phyloP scores from a whole-genome alignment of 2,329 filamentous ascomycete genomes.

The Penicillium polonicum region DNA sequence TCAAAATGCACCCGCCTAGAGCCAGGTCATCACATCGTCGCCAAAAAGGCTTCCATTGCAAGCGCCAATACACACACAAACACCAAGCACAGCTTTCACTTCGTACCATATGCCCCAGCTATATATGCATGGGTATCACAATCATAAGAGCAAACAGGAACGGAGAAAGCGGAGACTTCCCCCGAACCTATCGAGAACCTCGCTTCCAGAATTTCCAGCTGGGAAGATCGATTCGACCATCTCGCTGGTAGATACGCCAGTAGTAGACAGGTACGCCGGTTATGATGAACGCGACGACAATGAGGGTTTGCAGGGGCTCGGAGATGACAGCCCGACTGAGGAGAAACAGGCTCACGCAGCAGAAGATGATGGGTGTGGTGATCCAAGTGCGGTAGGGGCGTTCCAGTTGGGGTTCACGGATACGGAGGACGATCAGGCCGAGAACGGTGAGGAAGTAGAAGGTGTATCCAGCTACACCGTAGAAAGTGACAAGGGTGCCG shows the following conservation, averaged over 20 bases:
- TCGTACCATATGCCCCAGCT: conserved; percentile 14
- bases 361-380: conserved; percentile 94
- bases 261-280: conserved; percentile 86
- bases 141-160: conserved; percentile 16
- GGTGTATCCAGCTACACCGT: conserved; percentile 93
- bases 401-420: conserved; percentile 82
- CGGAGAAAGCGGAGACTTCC: neutral
- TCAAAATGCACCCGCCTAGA: conserved; percentile 9
- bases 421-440: conserved; percentile 84
- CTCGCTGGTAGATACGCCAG: conserved; percentile 72
- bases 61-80: conserved; percentile 1
- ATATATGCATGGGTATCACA: conserved; percentile 30
- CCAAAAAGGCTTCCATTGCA: conserved; percentile 7
- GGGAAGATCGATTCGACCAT: conserved; percentile 42
- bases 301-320: conserved; percentile 82
- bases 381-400: conserved; percentile 96
- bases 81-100: neutral
- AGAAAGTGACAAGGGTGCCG: conserved; percentile 88
- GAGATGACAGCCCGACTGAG: conserved; percentile 86
- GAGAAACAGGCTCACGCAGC: conserved; percentile 92
- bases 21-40: conserved; percentile 23
- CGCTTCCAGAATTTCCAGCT: conserved; percentile 48
- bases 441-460: conserved; percentile 97
- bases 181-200: conserved; percentile 10
- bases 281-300: conserved; percentile 81